phyloP scores from a whole-genome alignment of 2,329 filamentous ascomycete genomes.

The Bertia moriformis region DNA sequence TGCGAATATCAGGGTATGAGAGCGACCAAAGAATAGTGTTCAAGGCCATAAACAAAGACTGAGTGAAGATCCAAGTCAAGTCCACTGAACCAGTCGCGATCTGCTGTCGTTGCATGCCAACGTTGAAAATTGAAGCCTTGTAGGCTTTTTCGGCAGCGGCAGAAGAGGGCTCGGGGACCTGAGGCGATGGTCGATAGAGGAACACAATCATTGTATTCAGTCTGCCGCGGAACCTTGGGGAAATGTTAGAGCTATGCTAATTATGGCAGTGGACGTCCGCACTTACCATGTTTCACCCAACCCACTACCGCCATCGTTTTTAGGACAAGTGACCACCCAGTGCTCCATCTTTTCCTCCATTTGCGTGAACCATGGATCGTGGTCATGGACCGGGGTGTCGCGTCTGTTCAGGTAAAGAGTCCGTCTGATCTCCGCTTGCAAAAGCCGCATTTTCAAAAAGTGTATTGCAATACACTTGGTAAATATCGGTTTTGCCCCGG shows the following conservation, averaged over 20 bases:
- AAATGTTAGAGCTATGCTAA: not conserved
- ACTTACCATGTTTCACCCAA: conserved; percentile 41
- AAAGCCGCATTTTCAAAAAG: conserved; percentile 50
- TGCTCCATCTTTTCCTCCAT: conserved; percentile 42
- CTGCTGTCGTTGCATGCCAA: conserved; percentile 44
- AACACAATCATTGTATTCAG: conserved; percentile 53
- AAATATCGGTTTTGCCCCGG: conserved; percentile 37
- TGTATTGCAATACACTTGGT: conserved; percentile 53
- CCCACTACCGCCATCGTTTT: conserved; percentile 44
- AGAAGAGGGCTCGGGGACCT: conserved; percentile 43
- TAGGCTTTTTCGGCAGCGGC: conserved; percentile 42
- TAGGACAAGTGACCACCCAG: conserved; percentile 44
- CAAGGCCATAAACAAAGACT: conserved; percentile 50
- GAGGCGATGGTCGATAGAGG: conserved; percentile 46
- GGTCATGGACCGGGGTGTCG: conserved; percentile 37
- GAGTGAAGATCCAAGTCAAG: conserved; percentile 52
- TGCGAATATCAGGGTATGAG: conserved; percentile 45
- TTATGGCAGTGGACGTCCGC: not conserved
- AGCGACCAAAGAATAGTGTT: conserved; percentile 51
- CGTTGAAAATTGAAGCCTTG: conserved; percentile 45
- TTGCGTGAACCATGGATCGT: conserved; percentile 47
- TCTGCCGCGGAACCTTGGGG: conserved; percentile 37
- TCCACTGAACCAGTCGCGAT: conserved; percentile 41
- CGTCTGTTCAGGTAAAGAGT: conserved; percentile 45
- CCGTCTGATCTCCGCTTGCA: conserved; percentile 46